phyloP scores from a whole-genome alignment of 441 rosid genomes.

The Euphorbia celastroides region DNA sequence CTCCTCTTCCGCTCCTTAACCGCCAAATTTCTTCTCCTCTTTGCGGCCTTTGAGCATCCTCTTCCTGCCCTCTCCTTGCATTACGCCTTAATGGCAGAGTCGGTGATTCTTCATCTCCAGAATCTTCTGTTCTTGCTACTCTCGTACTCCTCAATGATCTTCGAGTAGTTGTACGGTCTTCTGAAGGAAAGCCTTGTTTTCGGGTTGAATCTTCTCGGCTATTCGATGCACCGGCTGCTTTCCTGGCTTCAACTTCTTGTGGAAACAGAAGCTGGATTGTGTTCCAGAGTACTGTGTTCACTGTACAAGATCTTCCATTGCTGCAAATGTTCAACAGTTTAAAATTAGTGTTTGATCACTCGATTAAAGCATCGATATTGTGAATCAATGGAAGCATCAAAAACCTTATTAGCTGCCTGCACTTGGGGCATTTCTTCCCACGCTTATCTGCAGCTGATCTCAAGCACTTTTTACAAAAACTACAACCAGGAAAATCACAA shows the following conservation, averaged over 20 bases:
- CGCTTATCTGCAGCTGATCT: conserved; percentile 82
- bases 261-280: conserved; percentile 96
- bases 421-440: conserved; percentile 90
- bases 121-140: not conserved
- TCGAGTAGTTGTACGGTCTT: not conserved
- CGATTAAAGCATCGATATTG: not conserved
- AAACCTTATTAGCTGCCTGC: conserved; percentile 93
- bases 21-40: conserved; percentile 41
- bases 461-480: conserved; percentile 90
- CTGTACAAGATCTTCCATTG: conserved; percentile 83
- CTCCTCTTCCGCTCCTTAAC: conserved; percentile 29
- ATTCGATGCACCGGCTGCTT: conserved; percentile 30
- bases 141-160: not conserved
- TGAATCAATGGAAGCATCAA: conserved; percentile 21
- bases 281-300: conserved; percentile 96
- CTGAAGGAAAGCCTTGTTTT: conserved; percentile 14
- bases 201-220: conserved; percentile 22
- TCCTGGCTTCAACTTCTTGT: conserved; percentile 75
- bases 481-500: conserved; percentile 22
- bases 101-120: conserved; percentile 19
- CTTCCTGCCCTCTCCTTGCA: conserved; percentile 43
- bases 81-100: not conserved
- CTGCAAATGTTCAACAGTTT: conserved; percentile 29
- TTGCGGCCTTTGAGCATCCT: conserved; percentile 63
- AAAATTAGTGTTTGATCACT: not conserved